Percentiles rank a stretch among this genome's conserved stretches.
phyloP scores from a whole-genome alignment of 202 grass and related monocot genomes.

The Hordeum pubiflorum region DNA sequence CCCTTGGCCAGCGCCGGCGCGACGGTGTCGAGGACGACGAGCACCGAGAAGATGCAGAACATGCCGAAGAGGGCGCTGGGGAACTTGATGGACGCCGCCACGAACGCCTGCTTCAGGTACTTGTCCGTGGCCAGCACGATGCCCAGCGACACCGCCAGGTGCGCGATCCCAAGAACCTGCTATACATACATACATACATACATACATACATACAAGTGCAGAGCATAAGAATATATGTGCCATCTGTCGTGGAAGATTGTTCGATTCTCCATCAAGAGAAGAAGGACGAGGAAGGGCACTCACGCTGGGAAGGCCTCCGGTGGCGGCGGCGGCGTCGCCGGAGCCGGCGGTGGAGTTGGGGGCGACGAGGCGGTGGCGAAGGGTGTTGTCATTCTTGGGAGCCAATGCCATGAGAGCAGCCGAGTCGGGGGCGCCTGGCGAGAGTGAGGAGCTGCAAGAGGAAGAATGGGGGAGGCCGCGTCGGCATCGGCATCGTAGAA shows the following conservation, averaged over 20 bases:
- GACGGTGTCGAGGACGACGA: constrained; percentile 48
- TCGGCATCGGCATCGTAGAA: constrained; percentile 10
- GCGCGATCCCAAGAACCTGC: constrained; percentile 31
- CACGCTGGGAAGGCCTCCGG: constrained; percentile 3
- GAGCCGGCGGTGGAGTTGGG: constrained; percentile 1
- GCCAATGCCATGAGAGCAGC: neutral
- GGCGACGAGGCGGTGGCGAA: constrained; percentile 1
- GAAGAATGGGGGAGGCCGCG: neutral
- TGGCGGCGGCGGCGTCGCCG: neutral
- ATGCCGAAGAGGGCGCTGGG: constrained; percentile 86
- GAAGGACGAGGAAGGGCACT: neutral
- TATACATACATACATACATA: too few species aligned
- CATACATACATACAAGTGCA: neutral
- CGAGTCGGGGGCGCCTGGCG: neutral
- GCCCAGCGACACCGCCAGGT: constrained; percentile 65
- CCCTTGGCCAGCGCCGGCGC: constrained; percentile 54
- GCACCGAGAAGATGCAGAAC: constrained; percentile 86
- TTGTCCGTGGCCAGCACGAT: constrained; percentile 62
- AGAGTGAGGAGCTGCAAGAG: neutral
- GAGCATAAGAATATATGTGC: neutral
- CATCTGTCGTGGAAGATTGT: too few species aligned
- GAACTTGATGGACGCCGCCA: constrained; percentile 77
- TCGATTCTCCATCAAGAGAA: too few species aligned
- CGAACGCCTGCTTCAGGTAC: constrained; percentile 64
- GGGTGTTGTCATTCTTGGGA: neutral